Evolutionary conservation across 495 filamentous ascomycete species (phyloP).

Genomic region (Xeromyces bisporus): DNA sequence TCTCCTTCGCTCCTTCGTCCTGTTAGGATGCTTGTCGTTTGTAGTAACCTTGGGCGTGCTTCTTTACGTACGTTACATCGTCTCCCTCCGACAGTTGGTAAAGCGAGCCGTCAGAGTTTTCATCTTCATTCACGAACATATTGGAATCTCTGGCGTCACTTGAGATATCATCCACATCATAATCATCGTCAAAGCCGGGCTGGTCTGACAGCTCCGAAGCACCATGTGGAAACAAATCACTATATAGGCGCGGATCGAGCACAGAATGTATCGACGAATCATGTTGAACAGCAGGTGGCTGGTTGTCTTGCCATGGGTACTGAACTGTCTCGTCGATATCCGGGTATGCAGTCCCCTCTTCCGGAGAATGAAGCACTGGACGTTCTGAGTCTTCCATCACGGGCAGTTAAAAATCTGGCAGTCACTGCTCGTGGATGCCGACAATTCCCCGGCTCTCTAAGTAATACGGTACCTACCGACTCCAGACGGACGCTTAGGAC

Average conservation of each 20-base stretch:
- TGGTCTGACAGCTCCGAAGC: constrained; percentile 6
- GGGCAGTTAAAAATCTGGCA: too few relatives aligned
- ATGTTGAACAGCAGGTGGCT: constrained; percentile 3
- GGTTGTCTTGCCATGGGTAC: constrained; percentile 20
- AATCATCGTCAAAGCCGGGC: constrained; percentile 4
- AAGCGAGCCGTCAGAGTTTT: constrained; percentile 10
- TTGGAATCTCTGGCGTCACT: neutral
- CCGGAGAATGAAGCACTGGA: constrained; percentile 5
- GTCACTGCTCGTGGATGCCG: too few relatives aligned
- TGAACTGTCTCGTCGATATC: constrained; percentile 22
- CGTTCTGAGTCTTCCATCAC: constrained; percentile 10
- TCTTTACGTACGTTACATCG: constrained; percentile 9
- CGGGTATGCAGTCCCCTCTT: constrained; percentile 17
- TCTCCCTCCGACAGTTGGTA: constrained; percentile 13
- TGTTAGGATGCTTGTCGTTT: too few relatives aligned
- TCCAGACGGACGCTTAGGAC: too few relatives aligned
- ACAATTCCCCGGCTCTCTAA: too few relatives aligned
- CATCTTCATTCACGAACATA: constrained; percentile 1
- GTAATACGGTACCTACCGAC: too few relatives aligned
- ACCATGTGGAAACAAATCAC: constrained; percentile 7
- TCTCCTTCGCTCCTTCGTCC: constrained; percentile 17
- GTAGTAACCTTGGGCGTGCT: too few relatives aligned
- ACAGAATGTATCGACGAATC: constrained; percentile 12
- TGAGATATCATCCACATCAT: constrained; percentile 3
- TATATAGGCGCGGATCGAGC: constrained; percentile 28